A percentile compares a stretch with the other conserved stretches of the same genome.
Conservation (phyloP, 805 yeast genomes). For the Saccharomycopsis sp. region DNA sequence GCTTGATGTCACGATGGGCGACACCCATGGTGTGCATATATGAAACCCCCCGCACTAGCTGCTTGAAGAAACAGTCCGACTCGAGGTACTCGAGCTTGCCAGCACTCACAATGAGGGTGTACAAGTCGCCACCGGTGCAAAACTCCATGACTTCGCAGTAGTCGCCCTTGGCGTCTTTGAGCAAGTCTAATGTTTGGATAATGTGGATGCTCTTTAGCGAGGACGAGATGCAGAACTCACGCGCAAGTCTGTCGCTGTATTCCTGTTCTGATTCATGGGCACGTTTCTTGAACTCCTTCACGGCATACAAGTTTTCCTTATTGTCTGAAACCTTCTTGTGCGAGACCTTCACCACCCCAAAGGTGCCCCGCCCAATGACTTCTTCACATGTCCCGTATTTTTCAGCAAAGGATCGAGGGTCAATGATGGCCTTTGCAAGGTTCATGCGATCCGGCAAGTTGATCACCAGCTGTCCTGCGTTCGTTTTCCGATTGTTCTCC, state of each 20-base stretch:
- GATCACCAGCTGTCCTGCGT: background rate
- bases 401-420: constrained; percentile 58
- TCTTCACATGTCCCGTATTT: constrained; percentile 94
- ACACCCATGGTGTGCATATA: constrained; percentile 90
- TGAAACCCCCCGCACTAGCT: constrained; percentile 69
- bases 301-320: constrained; percentile 61
- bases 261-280: constrained; percentile 54
- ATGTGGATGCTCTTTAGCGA: constrained; percentile 71
- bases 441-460: constrained; percentile 19
- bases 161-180: constrained; percentile 75
- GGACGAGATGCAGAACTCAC: constrained; percentile 77
- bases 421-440: constrained; percentile 25
- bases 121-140: constrained; percentile 75
- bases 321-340: constrained; percentile 47
- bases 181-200: constrained; percentile 63
- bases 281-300: constrained; percentile 69
- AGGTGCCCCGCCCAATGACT: constrained; percentile 87
- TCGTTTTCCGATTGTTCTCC: constrained; percentile 12
- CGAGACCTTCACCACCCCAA: constrained; percentile 85
- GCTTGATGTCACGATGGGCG: constrained; percentile 82
- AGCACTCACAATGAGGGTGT: constrained; percentile 61
- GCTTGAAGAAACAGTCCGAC: constrained; percentile 87
- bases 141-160: constrained; percentile 82
- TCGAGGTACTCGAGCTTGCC: constrained; percentile 76
- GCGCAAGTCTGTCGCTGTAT: constrained; percentile 64